A percentile compares a stretch with the other conserved stretches of the same genome.
phyloP scores from a whole-genome alignment of 164 flowering plant genomes.

The Chloranthus sessilifolius region DNA sequence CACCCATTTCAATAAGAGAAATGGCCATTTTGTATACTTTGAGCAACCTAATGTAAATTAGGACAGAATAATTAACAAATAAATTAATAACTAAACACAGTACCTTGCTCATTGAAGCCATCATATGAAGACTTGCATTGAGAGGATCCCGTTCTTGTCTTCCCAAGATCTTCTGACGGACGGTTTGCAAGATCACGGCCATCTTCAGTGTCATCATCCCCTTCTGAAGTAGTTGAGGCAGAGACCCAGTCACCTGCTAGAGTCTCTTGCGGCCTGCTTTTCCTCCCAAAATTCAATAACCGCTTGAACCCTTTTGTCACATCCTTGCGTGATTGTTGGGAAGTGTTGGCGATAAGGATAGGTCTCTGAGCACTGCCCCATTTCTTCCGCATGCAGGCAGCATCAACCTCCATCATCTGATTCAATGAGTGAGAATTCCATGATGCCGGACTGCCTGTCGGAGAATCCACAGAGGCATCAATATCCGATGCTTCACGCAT shows the following conservation, averaged over 20 bases:
- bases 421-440: conserved; percentile 70
- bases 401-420: conserved; percentile 68
- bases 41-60: no score
- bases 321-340: conserved; percentile 75
- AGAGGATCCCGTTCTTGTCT: conserved; percentile 85
- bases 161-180: conserved; percentile 83
- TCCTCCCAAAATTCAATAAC: conserved; percentile 86
- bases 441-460: conserved; percentile 86
- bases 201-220: conserved; percentile 97
- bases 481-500: conserved; percentile 73
- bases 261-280: conserved; percentile 72
- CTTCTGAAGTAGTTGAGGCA: conserved; percentile 92
- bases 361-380: conserved; percentile 96
- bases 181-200: conserved; percentile 75
- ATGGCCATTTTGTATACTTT: no score
- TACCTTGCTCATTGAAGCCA: conserved; percentile 75
- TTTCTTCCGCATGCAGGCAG: conserved; percentile 90
- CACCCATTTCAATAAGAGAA: no score
- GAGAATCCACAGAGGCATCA: conserved; percentile 87
- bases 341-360: conserved; percentile 45
- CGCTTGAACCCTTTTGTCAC: conserved; percentile 88
- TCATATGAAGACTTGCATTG: conserved; percentile 65
- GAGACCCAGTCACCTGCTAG: conserved; percentile 80
- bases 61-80: no score
- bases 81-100: conserved; percentile 6